These are phyloP conservation scores for Pulveroboletus sp. DNA, from an alignment of 768 basidiomycete genomes.

Conservation along the genomic window DNA sequence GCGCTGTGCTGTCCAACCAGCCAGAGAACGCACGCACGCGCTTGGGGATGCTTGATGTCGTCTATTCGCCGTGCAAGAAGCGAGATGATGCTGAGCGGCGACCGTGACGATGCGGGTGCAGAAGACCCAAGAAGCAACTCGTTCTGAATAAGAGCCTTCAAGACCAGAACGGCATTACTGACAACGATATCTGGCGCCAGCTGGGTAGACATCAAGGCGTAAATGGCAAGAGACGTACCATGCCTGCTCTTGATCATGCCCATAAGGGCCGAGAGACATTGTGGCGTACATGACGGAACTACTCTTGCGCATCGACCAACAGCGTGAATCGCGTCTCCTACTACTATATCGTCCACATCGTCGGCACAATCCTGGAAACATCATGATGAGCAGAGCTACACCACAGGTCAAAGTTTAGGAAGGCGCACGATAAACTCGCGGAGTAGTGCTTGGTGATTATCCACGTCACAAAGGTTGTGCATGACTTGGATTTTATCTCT, in stretches of 20 bases:
- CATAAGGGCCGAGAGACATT: constrained; percentile 75
- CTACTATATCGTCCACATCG: constrained; percentile 69
- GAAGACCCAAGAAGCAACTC: constrained; percentile 43
- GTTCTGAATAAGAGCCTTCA: constrained; percentile 79
- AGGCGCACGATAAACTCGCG: constrained; percentile 83
- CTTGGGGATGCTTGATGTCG: constrained; percentile 72
- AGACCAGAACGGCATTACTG: constrained; percentile 75
- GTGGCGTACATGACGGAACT: constrained; percentile 63
- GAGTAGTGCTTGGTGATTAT: constrained; percentile 69
- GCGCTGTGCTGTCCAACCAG: constrained; percentile 86
- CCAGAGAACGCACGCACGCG: constrained; percentile 88
- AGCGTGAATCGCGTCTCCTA: constrained; percentile 68
- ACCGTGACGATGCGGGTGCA: constrained; percentile 25
- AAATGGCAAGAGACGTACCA: constrained; percentile 42
- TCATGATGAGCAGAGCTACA: neutral
- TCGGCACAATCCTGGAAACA: constrained; percentile 68
- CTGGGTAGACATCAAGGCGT: constrained; percentile 2
- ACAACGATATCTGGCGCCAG: constrained; percentile 63
- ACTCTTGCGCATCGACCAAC: constrained; percentile 71
- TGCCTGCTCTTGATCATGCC: constrained; percentile 72
- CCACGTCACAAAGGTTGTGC: constrained; percentile 55
- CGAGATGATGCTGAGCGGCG: constrained; percentile 66
- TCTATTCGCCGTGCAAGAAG: constrained; percentile 75
- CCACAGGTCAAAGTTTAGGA: neutral
- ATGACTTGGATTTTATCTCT: constrained; percentile 73